Base-by-base conservation (phyloP, 2,329 filamentous ascomycete species). In the Botryotinia narcissicola region DNA sequence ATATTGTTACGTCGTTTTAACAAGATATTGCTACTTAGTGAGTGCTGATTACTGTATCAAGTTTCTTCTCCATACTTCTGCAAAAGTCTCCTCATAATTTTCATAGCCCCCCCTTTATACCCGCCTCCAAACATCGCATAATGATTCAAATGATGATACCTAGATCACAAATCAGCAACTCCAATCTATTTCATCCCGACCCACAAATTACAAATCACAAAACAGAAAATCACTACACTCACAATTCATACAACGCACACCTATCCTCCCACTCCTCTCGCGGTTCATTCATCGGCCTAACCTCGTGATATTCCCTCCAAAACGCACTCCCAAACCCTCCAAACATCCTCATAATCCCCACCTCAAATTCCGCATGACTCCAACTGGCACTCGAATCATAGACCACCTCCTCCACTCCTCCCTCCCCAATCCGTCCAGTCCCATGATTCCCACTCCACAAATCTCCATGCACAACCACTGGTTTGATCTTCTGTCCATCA, bases 291-390 rank as follows among this genome's bases (percentile, higher is more conserved):
- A 92, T 97, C 0, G 92, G 92, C 64, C 95, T 90, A 37, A 94
- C 80, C 57, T 84, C 81, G 81, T 93, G 89, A 81, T 98, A 98
- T 80, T 96, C 93, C 46, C 86, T 86, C 86, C 92, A 90, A 79
- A 97, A 97, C 1, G 80, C 82, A 0, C 82, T 78, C 0, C 90
- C 90, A 82, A 97, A 97, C 0, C 95, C 95, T 0, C 95, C 95
- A 86, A 98, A 98, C 94, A 98, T 97, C 70, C 88, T 89, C 94
- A 98, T 98, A 77, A 97, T 97, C 0, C 95, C 95, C 70, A 97
- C 84, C 77, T 98, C 95, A 82, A 91, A 98, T 84, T 98, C 95
- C 2, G 87, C 92, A 81, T 98, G 95, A 1, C 91, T 93, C 80
- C 97, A 98, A 76, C 92, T 92, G 60, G 90, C 88, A 3, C 91